These are phyloP conservation scores for Penicillium sp. DNA, from an alignment of 2,329 filamentous ascomycete species.

Conservation along the genomic window DNA sequence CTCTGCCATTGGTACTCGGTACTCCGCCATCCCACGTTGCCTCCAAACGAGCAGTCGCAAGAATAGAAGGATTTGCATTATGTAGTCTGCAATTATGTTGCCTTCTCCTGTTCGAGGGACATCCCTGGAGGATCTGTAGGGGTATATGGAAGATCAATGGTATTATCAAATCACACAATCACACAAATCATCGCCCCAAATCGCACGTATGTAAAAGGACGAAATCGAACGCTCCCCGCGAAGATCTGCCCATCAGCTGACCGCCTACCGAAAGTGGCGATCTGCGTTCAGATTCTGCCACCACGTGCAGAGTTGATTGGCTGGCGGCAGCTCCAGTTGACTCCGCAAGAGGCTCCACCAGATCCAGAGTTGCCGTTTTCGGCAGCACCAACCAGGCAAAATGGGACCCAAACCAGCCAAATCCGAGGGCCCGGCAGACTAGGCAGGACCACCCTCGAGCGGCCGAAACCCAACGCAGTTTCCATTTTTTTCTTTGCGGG, in stretches of 20 bases:
- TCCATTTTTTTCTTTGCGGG: constrained; percentile 11
- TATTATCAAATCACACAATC: background rate
- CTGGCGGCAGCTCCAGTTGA: constrained; percentile 10
- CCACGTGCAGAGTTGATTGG: constrained; percentile 37
- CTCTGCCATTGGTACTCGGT: background rate
- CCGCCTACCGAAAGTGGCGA: constrained; percentile 9
- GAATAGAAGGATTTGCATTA: background rate
- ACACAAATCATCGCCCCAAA: background rate
- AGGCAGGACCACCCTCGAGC: constrained; percentile 8
- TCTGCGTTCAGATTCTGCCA: constrained; percentile 27
- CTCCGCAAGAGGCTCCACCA: constrained; percentile 10
- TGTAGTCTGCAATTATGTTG: background rate
- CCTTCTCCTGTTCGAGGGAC: background rate
- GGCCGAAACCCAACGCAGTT: constrained; percentile 3
- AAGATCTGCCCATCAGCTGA: constrained; percentile 1
- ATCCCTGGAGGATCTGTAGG: background rate
- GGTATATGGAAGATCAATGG: background rate
- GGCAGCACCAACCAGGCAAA: constrained; percentile 1
- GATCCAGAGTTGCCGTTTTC: constrained; percentile 3
- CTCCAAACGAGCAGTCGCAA: background rate
- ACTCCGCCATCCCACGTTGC: background rate
- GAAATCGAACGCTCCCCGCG: constrained; percentile 2
- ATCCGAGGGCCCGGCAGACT: background rate
- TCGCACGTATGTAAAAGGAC: background rate
- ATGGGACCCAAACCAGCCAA: constrained; percentile 1